phyloP scores from a whole-genome alignment of 345 rosid species.

The Balakata baccata region DNA sequence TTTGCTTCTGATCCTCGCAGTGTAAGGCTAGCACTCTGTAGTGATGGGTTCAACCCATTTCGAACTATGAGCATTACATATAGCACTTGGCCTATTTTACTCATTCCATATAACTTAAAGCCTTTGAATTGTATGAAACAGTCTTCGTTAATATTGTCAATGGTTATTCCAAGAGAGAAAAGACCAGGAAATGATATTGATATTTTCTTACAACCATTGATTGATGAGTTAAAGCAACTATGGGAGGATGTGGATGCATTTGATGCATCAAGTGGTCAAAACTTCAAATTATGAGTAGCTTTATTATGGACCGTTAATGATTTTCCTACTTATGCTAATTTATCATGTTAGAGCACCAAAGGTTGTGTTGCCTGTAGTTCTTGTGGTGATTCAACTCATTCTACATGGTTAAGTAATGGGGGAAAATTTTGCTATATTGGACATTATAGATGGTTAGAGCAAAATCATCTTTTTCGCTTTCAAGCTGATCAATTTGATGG shows the following conservation, averaged over 20 bases:
- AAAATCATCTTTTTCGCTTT: not conserved
- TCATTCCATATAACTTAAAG: not conserved
- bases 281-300: not conserved
- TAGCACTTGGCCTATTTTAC: not conserved
- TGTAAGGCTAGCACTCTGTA: not conserved
- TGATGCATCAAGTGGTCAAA: too few species aligned
- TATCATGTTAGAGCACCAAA: not conserved
- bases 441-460: not conserved
- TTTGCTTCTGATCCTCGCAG: not conserved
- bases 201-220: not conserved
- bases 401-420: too few species aligned
- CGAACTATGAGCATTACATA: not conserved
- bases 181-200: constrained; percentile 2
- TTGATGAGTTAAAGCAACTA: not conserved
- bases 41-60: constrained; percentile 7
- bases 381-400: not conserved
- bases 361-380: not conserved
- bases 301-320: constrained; percentile 8
- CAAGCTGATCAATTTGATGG: not conserved
- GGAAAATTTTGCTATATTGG: not conserved
- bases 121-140: constrained; percentile 1
- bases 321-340: constrained; percentile 4
- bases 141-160: not conserved
- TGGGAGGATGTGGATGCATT: too few species aligned
- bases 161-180: not conserved